Evolutionary conservation across 345 rosid genomes (phyloP).

Genomic region (Limnanthes douglasii): DNA sequence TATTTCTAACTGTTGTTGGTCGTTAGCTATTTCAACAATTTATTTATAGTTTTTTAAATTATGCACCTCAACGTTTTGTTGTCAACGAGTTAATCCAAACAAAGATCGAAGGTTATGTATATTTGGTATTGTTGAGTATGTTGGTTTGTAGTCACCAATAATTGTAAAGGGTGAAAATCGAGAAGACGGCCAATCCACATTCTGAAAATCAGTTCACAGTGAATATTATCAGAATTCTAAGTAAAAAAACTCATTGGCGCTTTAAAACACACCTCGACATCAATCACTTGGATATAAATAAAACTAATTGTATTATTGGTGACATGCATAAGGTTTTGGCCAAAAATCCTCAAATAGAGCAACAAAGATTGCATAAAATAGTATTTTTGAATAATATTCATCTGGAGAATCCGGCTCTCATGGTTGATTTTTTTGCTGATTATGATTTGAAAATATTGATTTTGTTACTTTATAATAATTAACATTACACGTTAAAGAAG

Average conservation of each 20-base stretch:
- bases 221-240: conserved; percentile 75
- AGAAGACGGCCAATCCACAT: conserved; percentile 84
- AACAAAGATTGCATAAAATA: conserved; percentile 72
- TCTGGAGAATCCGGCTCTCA: conserved; percentile 66
- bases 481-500: too few species aligned
- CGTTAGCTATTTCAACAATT: conserved; percentile 96
- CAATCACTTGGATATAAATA: conserved; percentile 69
- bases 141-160: conserved; percentile 93
- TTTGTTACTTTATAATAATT: too few species aligned
- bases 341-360: conserved; percentile 84
- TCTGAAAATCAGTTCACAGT: conserved; percentile 76
- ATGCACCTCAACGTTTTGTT: conserved; percentile 83
- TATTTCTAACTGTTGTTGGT: conserved; percentile 95
- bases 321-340: conserved; percentile 87
- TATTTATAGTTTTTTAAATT: conserved; percentile 87
- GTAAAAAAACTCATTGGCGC: conserved; percentile 87
- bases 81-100: conserved; percentile 96
- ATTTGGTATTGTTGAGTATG: conserved; percentile 93
- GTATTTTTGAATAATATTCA: conserved; percentile 54
- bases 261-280: conserved; percentile 75
- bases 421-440: conserved; percentile 38
- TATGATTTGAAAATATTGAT: too few species aligned
- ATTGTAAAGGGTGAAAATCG: conserved; percentile 79
- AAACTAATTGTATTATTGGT: conserved; percentile 54
- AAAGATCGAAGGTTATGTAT: conserved; percentile 91